Conservation (phyloP, 2,329 filamentous ascomycete genomes). For the Colletotrichum paranaense region DNA sequence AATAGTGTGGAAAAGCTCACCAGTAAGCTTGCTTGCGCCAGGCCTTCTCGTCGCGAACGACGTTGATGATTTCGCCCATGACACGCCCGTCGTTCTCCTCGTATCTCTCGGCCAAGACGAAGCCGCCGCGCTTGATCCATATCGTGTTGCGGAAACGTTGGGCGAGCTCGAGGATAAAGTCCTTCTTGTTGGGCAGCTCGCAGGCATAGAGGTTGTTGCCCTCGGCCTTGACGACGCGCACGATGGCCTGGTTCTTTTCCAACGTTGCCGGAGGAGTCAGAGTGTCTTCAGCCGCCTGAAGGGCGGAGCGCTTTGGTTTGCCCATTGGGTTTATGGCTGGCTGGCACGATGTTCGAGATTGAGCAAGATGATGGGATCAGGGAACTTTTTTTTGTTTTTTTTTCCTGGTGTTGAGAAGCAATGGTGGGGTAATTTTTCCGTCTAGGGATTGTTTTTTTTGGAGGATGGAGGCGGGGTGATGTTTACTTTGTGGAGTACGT, state of each 20-base stretch:
- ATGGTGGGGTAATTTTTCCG: conserved; percentile 28
- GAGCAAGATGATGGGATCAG: background rate
- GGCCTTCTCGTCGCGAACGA: conserved; percentile 88
- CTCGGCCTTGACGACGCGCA: conserved; percentile 82
- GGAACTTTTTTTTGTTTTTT: conserved; percentile 11
- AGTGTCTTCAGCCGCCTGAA: conserved; percentile 81
- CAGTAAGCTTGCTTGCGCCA: conserved; percentile 94
- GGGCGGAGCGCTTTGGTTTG: conserved; percentile 75
- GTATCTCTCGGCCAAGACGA: conserved; percentile 81
- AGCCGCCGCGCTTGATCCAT: conserved; percentile 91
- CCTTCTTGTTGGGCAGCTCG: conserved; percentile 73
- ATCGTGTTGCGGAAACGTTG: conserved; percentile 90
- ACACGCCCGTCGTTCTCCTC: conserved; percentile 81
- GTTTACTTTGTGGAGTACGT: background rate
- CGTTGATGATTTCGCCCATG: conserved; percentile 89
- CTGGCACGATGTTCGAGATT: background rate
- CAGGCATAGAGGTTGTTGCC: conserved; percentile 92
- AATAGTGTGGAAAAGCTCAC: conserved; percentile 56
- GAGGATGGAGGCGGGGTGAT: background rate
- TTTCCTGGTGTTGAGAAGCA: conserved; percentile 17
- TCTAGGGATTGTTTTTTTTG: conserved; percentile 17
- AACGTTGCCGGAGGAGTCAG: conserved; percentile 68
- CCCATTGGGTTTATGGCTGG: conserved; percentile 43
- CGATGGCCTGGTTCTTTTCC: conserved; percentile 74
- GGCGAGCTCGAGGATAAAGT: conserved; percentile 83